Percentiles rank a stretch among this genome's conserved stretches.
Evolutionary conservation across 1,139 yeast species (phyloP).

Genomic region (Saccharomycopsis hybrid): DNA sequence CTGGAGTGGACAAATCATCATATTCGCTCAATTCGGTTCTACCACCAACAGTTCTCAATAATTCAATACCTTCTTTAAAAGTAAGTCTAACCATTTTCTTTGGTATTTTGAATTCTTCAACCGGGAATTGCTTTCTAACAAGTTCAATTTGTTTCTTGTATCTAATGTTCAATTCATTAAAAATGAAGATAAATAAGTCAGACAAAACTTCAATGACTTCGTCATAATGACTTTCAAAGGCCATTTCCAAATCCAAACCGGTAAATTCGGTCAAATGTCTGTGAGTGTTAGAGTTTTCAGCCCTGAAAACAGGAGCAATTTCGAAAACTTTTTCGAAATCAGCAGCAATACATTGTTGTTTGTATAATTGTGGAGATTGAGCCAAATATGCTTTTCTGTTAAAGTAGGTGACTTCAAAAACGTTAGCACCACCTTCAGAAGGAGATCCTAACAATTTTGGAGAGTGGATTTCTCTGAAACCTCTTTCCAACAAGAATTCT

Average conservation of each 20-base stretch:
- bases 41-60: constrained; percentile 79
- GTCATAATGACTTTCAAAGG: constrained; percentile 96
- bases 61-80: constrained; percentile 82
- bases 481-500: constrained; percentile 65
- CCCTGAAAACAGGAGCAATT: constrained; percentile 97
- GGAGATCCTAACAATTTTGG: constrained; percentile 95
- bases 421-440: constrained; percentile 97
- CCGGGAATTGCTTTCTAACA: constrained; percentile 94
- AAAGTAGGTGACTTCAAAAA: constrained; percentile 88
- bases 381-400: constrained; percentile 91
- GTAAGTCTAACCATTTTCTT: constrained; percentile 84
- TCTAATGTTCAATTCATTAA: constrained; percentile 73
- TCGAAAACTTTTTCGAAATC: constrained; percentile 96
- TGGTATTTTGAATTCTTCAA: constrained; percentile 93
- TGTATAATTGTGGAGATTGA: constrained; percentile 96
- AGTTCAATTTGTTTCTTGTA: constrained; percentile 78
- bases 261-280: constrained; percentile 99
- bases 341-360: constrained; percentile 96
- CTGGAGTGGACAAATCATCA: constrained; percentile 89
- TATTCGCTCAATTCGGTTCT: constrained; percentile 72
- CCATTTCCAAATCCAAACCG: constrained; percentile 97
- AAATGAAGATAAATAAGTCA: constrained; percentile 83
- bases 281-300: constrained; percentile 97
- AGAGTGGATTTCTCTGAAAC: constrained; percentile 87
- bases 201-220: constrained; percentile 82